Conservation (phyloP, 129 eudicot species). For the Ambrosia trifida region DNA sequence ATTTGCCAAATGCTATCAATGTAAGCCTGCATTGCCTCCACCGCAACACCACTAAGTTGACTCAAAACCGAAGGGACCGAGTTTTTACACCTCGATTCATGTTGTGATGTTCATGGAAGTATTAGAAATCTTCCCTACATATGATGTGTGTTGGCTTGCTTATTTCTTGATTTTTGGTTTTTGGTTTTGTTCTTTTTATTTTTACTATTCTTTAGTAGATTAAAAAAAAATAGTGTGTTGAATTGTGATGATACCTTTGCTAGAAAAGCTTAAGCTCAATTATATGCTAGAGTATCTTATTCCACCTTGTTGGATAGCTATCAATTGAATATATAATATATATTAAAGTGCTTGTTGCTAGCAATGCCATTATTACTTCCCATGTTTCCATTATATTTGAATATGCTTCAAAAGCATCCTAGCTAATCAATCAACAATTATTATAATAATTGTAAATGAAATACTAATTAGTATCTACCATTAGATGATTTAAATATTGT, state of each 20-base stretch:
- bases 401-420: not conserved
- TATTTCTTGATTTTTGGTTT: constrained; percentile 18
- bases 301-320: constrained; percentile 31
- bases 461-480: not conserved
- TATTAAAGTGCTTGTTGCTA: constrained; percentile 29
- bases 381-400: constrained; percentile 19
- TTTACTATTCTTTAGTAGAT: constrained; percentile 15
- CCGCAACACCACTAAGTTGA: constrained; percentile 33
- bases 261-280: constrained; percentile 27
- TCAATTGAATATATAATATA: constrained; percentile 28
- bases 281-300: constrained; percentile 24
- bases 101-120: constrained; percentile 32
- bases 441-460: not conserved
- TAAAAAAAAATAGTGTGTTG: constrained; percentile 29
- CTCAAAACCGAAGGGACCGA: not conserved
- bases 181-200: not conserved
- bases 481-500: not conserved
- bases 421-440: not conserved
- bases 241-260: constrained; percentile 38
- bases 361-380: constrained; percentile 31
- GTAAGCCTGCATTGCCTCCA: constrained; percentile 39
- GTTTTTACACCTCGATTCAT: not conserved
- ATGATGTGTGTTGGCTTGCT: constrained; percentile 37
- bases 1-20: constrained; percentile 80
- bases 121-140: constrained; percentile 29